Evolutionary conservation across 2,329 filamentous ascomycete genomes (phyloP), one percentile per base, ranked within the genome.

Genomic region (Elsinoe arachidis): DNA sequence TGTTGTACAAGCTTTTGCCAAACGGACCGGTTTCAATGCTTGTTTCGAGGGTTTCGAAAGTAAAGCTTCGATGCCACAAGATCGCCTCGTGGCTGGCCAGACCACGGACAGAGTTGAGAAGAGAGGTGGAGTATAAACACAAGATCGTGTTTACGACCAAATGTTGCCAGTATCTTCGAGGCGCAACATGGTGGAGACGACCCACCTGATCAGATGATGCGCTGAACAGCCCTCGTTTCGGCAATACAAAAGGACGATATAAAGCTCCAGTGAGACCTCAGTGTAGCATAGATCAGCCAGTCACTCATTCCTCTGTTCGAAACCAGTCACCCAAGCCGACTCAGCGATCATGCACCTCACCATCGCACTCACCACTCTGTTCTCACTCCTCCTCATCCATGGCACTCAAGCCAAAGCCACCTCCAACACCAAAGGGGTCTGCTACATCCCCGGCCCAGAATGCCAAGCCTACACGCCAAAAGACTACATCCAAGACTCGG

Each of bases 401-500:
- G 23, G 19, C 23, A 14, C 26, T 5, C 19, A 49, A 17, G 44
- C 44, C 44, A 49, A 49, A 11, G 68, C 68, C 15, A 64, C 59
- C 37, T 70, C 69, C 17, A 72, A 74, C 64, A 71, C 69, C 30
- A 70, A 71, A 55, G 65, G 63, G 61, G 65, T 67, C 58, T 66
- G 63, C 59, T 71, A 68, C 34, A 59, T 47, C 7, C 51, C 62
- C 57, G 55, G 54, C 47, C 63, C 63, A 6, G 56, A 55, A 38
- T 72, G 70, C 63, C 51, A 56, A 61, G 65, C 69, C 5, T 58
- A 64, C 30, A 71, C 70, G 54, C 65, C 60, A 26, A 70, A 68
- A 39, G 67, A 63, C 33, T 68, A 66, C 46, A 74, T 74, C 61
- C 72, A 75, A 64, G 72, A 72, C 17, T 72, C 73, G 39, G 73